Evolutionary conservation across 306 rosid genomes (phyloP).

Genomic region (Heteromeles arbutifolia): DNA sequence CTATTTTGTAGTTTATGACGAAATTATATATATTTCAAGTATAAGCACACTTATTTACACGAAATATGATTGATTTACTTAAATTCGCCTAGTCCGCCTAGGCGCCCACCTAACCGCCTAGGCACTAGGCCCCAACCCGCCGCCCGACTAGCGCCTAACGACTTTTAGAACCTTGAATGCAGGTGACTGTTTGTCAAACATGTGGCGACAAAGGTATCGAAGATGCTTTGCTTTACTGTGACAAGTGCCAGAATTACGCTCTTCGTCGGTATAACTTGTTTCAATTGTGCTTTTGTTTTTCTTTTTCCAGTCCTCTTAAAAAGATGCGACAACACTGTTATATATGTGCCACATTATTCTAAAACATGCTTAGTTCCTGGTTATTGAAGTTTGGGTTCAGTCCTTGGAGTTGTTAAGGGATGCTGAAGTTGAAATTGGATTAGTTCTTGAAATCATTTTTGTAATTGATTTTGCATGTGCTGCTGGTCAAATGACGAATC

Average conservation of each 20-base stretch:
- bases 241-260: constrained; percentile 9
- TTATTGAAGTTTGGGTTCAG: not conserved
- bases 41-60: no score
- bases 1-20: no score
- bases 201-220: constrained; percentile 15
- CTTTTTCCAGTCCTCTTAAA: not conserved
- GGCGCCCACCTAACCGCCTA: no score
- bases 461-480: not conserved
- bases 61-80: no score
- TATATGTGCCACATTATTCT: not conserved
- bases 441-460: no score
- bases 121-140: no score
- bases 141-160: no score
- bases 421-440: no score
- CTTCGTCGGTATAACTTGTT: constrained; percentile 11
- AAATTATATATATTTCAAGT: no score
- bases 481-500: not conserved
- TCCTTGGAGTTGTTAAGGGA: no score
- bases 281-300: not conserved
- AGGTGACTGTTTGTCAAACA: constrained; percentile 12
- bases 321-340: not conserved
- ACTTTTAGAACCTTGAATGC: no score
- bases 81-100: no score
- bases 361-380: not conserved
- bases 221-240: constrained; percentile 4